Evolutionary conservation across 2,329 filamentous ascomycete genomes (phyloP).

Genomic region (Emergomyces pasteurianus): DNA sequence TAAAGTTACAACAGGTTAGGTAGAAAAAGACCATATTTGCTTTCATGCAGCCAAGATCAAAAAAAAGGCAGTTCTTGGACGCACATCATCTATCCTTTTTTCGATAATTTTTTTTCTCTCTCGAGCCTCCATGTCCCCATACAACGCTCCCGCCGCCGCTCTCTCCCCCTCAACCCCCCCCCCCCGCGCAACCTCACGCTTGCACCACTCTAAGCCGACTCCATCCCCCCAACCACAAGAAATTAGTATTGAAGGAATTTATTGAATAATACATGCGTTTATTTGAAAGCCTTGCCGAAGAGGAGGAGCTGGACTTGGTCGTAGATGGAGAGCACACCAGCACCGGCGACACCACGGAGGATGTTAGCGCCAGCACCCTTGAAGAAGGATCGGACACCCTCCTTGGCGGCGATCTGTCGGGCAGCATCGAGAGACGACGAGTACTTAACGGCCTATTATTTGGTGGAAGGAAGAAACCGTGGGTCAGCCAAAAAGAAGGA

Average conservation of each 20-base stretch:
- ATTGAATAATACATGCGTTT: slow-evolving; percentile 8
- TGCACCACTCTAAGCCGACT: slow-evolving; percentile 17
- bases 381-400: slow-evolving; percentile 98
- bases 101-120: background rate
- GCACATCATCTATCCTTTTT: slow-evolving; percentile 24
- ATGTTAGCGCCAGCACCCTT: slow-evolving; percentile 99
- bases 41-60: slow-evolving; percentile 33
- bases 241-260: background rate
- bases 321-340: slow-evolving; percentile 99
- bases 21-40: slow-evolving; percentile 30
- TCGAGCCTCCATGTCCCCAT: slow-evolving; percentile 17
- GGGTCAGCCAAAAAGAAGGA: slow-evolving; percentile 1
- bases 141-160: slow-evolving; percentile 12
- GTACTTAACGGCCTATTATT: slow-evolving; percentile 96
- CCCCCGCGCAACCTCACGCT: slow-evolving; percentile 19
- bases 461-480: slow-evolving; percentile 31
- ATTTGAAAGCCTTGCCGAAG: slow-evolving; percentile 99
- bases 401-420: slow-evolving; percentile 89
- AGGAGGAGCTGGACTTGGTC: slow-evolving; percentile 98
- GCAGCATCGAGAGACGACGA: slow-evolving; percentile 89
- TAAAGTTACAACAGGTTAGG: slow-evolving; percentile 34
- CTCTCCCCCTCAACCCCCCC: slow-evolving; percentile 10
- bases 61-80: slow-evolving; percentile 23
- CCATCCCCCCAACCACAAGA: slow-evolving; percentile 9
- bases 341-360: slow-evolving; percentile 99